These are phyloP conservation scores for Paracoccidioides lutzii DNA, from an alignment of 2,329 filamentous ascomycete genomes.

Conservation along the genomic window DNA sequence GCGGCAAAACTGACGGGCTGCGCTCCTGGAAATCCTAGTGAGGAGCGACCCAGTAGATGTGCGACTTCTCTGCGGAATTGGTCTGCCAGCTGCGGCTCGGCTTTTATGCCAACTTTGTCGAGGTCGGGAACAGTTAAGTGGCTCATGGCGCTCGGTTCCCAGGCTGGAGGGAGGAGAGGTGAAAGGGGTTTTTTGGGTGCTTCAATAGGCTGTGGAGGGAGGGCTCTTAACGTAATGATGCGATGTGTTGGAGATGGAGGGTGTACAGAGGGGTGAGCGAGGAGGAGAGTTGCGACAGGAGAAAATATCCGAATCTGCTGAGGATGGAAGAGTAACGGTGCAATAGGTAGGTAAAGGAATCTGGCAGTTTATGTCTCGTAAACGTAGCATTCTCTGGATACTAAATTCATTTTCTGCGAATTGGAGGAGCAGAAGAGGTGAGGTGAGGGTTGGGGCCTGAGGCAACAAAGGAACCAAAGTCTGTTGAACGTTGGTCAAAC, in stretches of 20 bases:
- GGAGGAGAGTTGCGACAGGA: not conserved
- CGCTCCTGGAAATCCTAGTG: constrained; percentile 64
- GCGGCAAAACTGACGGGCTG: constrained; percentile 88
- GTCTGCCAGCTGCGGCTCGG: constrained; percentile 46
- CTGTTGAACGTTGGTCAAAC: not conserved
- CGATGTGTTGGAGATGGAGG: not conserved
- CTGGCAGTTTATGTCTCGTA: not conserved
- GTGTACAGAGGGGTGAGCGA: not conserved
- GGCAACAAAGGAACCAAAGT: not conserved
- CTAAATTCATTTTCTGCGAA: not conserved
- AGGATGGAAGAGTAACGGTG: not conserved
- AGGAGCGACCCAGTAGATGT: constrained; percentile 54
- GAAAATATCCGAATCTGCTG: not conserved
- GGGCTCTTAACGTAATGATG: constrained; percentile 1
- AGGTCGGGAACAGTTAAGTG: constrained; percentile 29
- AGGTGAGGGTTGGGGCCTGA: not conserved
- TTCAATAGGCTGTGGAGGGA: not conserved
- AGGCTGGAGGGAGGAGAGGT: not conserved
- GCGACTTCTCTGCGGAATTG: constrained; percentile 62
- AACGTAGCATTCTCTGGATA: not conserved
- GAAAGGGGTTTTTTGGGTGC: not conserved
- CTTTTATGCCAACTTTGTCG: constrained; percentile 46
- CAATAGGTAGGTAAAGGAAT: not conserved
- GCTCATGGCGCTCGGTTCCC: constrained; percentile 18
- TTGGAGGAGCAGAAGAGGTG: not conserved